phyloP scores from a whole-genome alignment of 805 yeast genomes.

The Wickerhamomyces subpelliculosus region DNA sequence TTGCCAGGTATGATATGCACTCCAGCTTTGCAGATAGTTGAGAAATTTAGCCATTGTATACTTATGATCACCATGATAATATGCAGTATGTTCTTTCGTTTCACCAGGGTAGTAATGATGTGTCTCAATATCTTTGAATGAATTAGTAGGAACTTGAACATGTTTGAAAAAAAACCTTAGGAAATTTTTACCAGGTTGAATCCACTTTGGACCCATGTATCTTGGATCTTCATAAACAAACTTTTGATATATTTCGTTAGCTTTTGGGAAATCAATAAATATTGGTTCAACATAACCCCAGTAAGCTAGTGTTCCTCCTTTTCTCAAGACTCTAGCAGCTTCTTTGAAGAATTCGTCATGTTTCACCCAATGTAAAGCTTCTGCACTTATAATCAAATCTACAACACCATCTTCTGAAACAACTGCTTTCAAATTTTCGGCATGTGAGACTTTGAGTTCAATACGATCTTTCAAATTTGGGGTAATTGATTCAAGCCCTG shows the following conservation, averaged over 20 bases:
- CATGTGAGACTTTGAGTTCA: conserved; percentile 13
- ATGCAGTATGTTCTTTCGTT: conserved; percentile 19
- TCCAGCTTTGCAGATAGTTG: conserved; percentile 56
- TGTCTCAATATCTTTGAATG: conserved; percentile 35
- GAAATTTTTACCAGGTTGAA: conserved; percentile 55
- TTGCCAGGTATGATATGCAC: conserved; percentile 58
- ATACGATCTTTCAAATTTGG: conserved; percentile 14
- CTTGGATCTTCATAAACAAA: conserved; percentile 40
- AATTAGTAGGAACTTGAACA: conserved; percentile 36
- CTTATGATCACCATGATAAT: conserved; percentile 34
- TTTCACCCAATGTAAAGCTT: conserved; percentile 73
- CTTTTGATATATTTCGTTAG: conserved; percentile 48
- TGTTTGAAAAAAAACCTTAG: conserved; percentile 37
- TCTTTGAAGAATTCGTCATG: conserved; percentile 43
- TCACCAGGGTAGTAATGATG: conserved; percentile 25
- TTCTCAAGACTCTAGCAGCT: conserved; percentile 40
- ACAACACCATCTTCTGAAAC: conserved; percentile 26
- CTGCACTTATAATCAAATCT: conserved; percentile 61
- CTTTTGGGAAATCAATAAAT: conserved; percentile 44
- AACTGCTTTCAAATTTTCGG: conserved; percentile 22
- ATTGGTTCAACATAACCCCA: conserved; percentile 72
- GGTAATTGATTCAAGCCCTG: conserved; percentile 25
- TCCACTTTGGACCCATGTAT: conserved; percentile 62
- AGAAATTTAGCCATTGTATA: conserved; percentile 38
- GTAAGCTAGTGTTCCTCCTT: conserved; percentile 59